These are phyloP conservation scores for Aphanomyces astaci DNA, from an alignment of 352 stramenopile species.

Conservation along the genomic window DNA sequence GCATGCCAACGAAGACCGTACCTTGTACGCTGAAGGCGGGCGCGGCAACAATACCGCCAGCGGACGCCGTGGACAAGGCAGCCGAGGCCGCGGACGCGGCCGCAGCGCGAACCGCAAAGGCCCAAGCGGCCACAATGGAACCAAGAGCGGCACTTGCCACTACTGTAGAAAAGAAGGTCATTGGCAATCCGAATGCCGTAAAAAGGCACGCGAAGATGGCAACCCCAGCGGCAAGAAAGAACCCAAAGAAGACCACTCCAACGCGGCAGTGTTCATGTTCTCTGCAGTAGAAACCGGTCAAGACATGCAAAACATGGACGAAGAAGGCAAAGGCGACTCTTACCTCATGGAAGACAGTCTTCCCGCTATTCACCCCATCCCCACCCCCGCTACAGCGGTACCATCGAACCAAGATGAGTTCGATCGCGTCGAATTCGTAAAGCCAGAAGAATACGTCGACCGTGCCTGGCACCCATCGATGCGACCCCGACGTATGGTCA, in stretches of 20 bases:
- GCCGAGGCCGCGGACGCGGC: neutral
- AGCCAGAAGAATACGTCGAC: too few species aligned
- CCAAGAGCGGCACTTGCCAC: neutral
- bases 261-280: neutral
- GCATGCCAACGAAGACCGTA: neutral
- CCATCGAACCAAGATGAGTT: too few species aligned
- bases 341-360: too few species aligned
- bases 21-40: too few species aligned
- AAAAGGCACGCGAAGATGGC: neutral
- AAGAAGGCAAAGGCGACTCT: too few species aligned
- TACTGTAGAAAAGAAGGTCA: neutral
- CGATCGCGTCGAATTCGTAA: too few species aligned
- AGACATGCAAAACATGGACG: neutral
- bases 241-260: neutral
- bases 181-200: neutral
- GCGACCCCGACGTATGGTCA: too few species aligned
- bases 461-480: too few species aligned
- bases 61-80: too few species aligned
- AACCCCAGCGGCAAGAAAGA: neutral
- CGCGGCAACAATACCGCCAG: too few species aligned
- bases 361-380: too few species aligned
- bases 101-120: neutral
- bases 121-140: neutral
- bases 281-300: neutral
- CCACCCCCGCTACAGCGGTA: too few species aligned